Percentiles rank a stretch among this genome's conserved stretches.
phyloP scores from a whole-genome alignment of 768 basidiomycete species.

The Trametes punicea region DNA sequence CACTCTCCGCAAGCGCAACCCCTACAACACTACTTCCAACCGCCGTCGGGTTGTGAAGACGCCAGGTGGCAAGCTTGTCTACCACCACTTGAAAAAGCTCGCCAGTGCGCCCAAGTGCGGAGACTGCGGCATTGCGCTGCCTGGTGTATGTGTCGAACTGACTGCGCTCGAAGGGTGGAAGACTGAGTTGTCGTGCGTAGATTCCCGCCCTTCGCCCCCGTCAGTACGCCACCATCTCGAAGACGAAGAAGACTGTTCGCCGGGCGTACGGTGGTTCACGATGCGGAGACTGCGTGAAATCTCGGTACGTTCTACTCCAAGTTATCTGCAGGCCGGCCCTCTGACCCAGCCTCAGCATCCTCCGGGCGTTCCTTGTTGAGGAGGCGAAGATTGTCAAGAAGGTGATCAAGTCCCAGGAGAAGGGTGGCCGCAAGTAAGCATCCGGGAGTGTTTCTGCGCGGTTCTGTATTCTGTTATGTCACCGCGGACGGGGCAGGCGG shows the following conservation, averaged over 20 bases:
- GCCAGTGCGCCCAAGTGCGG: conserved; percentile 93
- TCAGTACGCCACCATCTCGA: conserved; percentile 92
- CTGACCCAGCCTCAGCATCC: conserved; percentile 57
- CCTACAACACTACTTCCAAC: conserved; percentile 98
- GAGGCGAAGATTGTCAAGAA: conserved; percentile 99
- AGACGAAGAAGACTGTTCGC: conserved; percentile 94
- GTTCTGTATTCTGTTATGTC: conserved; percentile 16
- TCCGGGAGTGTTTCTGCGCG: conserved; percentile 1
- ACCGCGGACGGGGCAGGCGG: conserved; percentile 15
- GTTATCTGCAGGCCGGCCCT: background rate
- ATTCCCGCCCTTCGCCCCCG: conserved; percentile 94
- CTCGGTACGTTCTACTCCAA: conserved; percentile 57
- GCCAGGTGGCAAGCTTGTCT: conserved; percentile 96
- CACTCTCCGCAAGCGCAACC: conserved; percentile 96
- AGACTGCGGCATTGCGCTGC: conserved; percentile 92
- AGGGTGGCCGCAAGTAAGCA: conserved; percentile 31
- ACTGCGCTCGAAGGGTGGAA: background rate
- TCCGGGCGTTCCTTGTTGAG: conserved; percentile 98
- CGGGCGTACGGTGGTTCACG: conserved; percentile 97
- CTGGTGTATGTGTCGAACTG: conserved; percentile 67
- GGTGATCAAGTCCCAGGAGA: conserved; percentile 92
- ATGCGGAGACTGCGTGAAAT: conserved; percentile 94
- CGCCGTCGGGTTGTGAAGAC: conserved; percentile 95
- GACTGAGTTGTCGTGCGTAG: conserved; percentile 38
- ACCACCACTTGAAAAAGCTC: conserved; percentile 97